Evolutionary conservation across 306 rosid species (phyloP), one percentile per base, ranked within the genome.

Genomic region (Dicorynia guianensis): DNA sequence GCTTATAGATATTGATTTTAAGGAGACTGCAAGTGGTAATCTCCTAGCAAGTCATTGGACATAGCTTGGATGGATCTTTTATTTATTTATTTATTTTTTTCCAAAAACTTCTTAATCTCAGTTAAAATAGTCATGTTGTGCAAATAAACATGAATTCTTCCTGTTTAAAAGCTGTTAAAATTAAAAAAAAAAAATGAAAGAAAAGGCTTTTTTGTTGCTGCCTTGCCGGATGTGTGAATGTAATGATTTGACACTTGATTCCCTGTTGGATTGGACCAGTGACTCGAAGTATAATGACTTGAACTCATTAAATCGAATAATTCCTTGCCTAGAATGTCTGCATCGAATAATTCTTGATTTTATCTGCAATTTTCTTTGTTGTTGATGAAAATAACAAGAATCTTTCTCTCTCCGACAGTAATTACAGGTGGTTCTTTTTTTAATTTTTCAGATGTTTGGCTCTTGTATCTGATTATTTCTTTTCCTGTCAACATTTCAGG

Each of bases 401-500:
- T 49, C 50, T 13, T 63, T 39, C 33, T 36, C n/a, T 36, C 8
- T 2, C 17, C 4, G 12, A n/a, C 63, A 30, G 8, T 63, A 9
- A 55, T 57, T 25, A 25, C 30, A 25, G 6, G 57, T 36, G 34
- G 66, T 58, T 20, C 25, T 15, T 10, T 17, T 11, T 70, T 19
- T 19, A 14, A 40, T 17, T 50, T 52, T 65, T 36, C 56, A 15
- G 34, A 47, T 38, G 19, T 46, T 33, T 46, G 36, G 60, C 30
- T 69, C 11, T 15, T 13, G 2, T 40, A 20, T 48, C 35, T 76
- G n/a, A 57, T 47, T 11, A 44, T 25, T 25, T 33, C 12, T 2
- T 44, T 47, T 52, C 36, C 18, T 47, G 34, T 55, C 49, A 2
- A 11, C 44, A 38, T 76, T 75, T 71, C 86, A 96, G 99, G 93